phyloP scores from a whole-genome alignment of 768 basidiomycete genomes.

The Pleurotus citrinopileatus region DNA sequence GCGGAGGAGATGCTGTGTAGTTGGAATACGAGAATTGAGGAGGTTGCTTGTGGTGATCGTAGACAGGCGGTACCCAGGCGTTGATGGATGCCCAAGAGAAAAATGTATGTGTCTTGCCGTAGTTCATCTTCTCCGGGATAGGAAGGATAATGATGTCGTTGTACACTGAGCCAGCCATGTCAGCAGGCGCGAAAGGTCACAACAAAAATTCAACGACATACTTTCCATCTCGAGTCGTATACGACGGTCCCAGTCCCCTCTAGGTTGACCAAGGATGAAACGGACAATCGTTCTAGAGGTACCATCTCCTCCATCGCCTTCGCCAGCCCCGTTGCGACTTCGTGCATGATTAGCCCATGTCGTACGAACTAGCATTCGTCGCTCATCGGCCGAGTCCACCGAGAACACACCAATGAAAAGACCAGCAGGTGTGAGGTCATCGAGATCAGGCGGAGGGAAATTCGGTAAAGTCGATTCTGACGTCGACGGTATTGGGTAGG shows the following conservation, averaged over 20 bases:
- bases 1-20: slow-evolving; percentile 49
- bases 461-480: slow-evolving; percentile 28
- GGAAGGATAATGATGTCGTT: slow-evolving; percentile 86
- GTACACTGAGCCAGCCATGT: too few relatives aligned
- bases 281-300: slow-evolving; percentile 84
- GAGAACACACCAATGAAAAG: slow-evolving; percentile 90
- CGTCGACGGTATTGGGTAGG: slow-evolving; percentile 36
- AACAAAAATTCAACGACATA: slow-evolving; percentile 48
- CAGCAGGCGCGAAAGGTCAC: too few relatives aligned
- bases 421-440: slow-evolving; percentile 77
- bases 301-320: slow-evolving; percentile 65
- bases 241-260: slow-evolving; percentile 73
- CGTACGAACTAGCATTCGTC: slow-evolving; percentile 82
- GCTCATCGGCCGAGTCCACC: slow-evolving; percentile 79
- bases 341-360: slow-evolving; percentile 87
- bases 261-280: slow-evolving; percentile 86
- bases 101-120: slow-evolving; percentile 88
- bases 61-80: slow-evolving; percentile 86
- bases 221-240: slow-evolving; percentile 90
- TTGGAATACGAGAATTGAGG: slow-evolving; percentile 68
- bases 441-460: slow-evolving; percentile 76
- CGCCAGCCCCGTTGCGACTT: slow-evolving; percentile 70
- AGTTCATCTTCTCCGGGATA: slow-evolving; percentile 92
- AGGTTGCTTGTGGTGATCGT: slow-evolving; percentile 41
- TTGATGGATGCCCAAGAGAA: slow-evolving; percentile 91